Base-by-base conservation (phyloP, 2,329 filamentous ascomycete genomes). In the Pseudogymnoascus sp. region DNA sequence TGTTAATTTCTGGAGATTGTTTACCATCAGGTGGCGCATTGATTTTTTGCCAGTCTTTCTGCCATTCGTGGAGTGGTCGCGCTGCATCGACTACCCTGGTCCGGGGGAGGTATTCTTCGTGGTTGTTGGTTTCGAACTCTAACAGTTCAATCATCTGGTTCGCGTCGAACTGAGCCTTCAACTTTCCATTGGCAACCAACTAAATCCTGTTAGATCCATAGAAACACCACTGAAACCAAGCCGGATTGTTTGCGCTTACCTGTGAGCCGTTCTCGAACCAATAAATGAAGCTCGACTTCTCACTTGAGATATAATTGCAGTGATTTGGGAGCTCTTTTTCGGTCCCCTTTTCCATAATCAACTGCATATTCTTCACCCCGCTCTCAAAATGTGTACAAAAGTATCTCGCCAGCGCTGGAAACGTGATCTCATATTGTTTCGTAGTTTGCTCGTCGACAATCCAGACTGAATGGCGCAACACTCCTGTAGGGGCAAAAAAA, bases 321-420 rank as follows among this genome's bases (percentile, higher is more conserved):
- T 87, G 85, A 62, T 82, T 84, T 1, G 82, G 79, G 36, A 89
- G 73, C 8, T 80, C 76, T 59, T 79, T 79, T 66, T 88, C 84
- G 0, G 75, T 75, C 2, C 80, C 79, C 70, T 85, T 87, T 68
- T 96, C 92, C 69, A 96, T 82, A 21, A 92, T 85, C 72, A 97
- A 83, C 73, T 96, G 91, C 68, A 97, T 90, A 61, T 87, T 90
- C 68, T 84, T 88, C 62, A 97, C 87, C 5, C 92, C 92, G 64
- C 91, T 93, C 63, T 88, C 87, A 72, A 94, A 97, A 70, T 96
- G 89, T 0, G 91, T 92, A 69, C 89, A 86, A 73, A 96, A 97
- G 74, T 94, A 97, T 70, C 93, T 86, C 35, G 93, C 85, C 51
- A 99, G 80, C 0, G 90, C 90, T 3, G 92, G 84, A 63, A 85